These are phyloP conservation scores for Aspergillus ustus DNA, from an alignment of 2,329 filamentous ascomycete species.

Conservation along the genomic window DNA sequence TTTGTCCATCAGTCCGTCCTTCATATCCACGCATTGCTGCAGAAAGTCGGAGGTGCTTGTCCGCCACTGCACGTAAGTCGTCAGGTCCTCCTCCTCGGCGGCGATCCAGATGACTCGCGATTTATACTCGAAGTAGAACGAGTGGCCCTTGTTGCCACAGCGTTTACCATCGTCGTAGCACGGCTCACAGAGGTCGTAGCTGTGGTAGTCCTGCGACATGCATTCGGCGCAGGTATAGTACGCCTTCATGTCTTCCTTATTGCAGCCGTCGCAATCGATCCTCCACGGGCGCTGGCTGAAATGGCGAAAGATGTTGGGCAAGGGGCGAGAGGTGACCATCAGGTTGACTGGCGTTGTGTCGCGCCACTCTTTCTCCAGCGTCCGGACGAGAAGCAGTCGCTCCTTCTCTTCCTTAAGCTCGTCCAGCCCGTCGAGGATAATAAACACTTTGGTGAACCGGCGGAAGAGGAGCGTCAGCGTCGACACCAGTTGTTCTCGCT, in stretches of 20 bases:
- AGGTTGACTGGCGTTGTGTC: background rate
- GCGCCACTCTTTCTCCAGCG: background rate
- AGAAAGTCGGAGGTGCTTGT: constrained; percentile 5
- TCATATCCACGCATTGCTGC: constrained; percentile 10
- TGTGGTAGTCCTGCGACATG: background rate
- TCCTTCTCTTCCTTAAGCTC: constrained; percentile 10
- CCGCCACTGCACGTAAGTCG: constrained; percentile 13
- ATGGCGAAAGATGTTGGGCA: constrained; percentile 9
- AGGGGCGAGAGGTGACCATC: constrained; percentile 16
- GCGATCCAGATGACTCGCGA: constrained; percentile 3
- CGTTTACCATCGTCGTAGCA: constrained; percentile 9
- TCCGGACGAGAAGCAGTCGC: background rate
- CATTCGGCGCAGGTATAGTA: constrained; percentile 9
- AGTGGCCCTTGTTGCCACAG: constrained; percentile 10
- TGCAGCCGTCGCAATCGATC: constrained; percentile 5
- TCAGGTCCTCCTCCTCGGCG: constrained; percentile 12
- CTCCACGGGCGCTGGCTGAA: background rate
- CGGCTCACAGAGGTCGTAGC: constrained; percentile 6
- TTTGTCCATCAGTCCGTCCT: constrained; percentile 5
- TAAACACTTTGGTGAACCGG: constrained; percentile 11
- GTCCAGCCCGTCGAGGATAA: constrained; percentile 16
- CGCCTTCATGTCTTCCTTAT: background rate
- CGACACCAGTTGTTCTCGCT: background rate
- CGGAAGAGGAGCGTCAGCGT: background rate
- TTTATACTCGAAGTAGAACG: background rate